Percentiles rank a stretch among this genome's conserved stretches.
Evolutionary conservation across 2,329 filamentous ascomycete species (phyloP).

Genomic region (Phaeophleospora eucalypticola): DNA sequence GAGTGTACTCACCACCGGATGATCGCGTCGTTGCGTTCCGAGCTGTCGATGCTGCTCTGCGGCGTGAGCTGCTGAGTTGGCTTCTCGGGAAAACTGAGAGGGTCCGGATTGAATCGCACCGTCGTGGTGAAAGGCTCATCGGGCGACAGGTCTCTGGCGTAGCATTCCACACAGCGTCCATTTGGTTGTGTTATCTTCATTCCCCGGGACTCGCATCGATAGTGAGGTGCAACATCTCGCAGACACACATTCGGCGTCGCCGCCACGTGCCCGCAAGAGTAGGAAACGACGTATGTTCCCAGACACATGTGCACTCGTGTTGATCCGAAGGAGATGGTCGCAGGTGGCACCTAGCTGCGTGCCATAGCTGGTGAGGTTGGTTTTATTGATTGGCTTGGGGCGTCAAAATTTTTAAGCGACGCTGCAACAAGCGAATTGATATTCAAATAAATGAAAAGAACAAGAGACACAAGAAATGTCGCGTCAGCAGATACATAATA

Average conservation of each 20-base stretch:
- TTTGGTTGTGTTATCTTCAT: constrained; percentile 23
- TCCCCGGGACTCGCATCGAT: constrained; percentile 21
- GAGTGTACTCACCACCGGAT: constrained; percentile 5
- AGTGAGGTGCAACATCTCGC: constrained; percentile 20
- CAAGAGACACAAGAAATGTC: background rate
- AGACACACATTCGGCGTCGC: constrained; percentile 18
- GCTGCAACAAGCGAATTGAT: background rate
- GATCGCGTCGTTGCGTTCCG: constrained; percentile 12
- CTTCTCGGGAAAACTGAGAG: constrained; percentile 3
- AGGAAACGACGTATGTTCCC: constrained; percentile 21
- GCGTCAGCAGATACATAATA: background rate
- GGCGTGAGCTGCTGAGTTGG: constrained; percentile 8
- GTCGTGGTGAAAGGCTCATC: constrained; percentile 16
- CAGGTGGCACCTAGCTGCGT: background rate
- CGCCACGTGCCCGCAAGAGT: constrained; percentile 20
- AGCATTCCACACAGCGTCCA: constrained; percentile 21
- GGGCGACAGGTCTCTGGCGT: constrained; percentile 15
- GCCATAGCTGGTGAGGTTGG: background rate
- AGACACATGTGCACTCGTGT: constrained; percentile 14
- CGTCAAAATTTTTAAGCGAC: background rate
- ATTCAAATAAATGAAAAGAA: background rate
- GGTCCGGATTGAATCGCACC: constrained; percentile 20
- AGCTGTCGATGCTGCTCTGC: constrained; percentile 12
- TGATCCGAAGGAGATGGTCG: background rate
- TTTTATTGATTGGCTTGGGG: background rate